phyloP scores from a whole-genome alignment of 345 rosid species.

The Gossypium raimondii region DNA sequence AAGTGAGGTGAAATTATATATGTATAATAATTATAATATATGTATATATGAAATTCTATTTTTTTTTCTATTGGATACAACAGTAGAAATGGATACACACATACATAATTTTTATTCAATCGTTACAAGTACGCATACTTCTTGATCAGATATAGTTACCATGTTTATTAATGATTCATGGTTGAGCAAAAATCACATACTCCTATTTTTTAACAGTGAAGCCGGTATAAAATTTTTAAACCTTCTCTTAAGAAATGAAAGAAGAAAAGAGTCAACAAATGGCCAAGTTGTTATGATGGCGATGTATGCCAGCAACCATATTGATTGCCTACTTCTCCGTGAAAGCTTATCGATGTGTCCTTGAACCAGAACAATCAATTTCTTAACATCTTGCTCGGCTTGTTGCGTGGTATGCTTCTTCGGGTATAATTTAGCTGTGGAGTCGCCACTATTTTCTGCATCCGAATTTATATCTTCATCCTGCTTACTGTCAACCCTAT shows the following conservation, averaged over 20 bases:
- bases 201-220: constrained; percentile 16
- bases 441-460: neutral
- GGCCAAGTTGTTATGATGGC: constrained; percentile 47
- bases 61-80: neutral
- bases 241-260: constrained; percentile 31
- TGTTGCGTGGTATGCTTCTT: constrained; percentile 14
- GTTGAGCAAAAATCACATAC: neutral
- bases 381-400: constrained; percentile 13
- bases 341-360: constrained; percentile 29
- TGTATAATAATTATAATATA: no score
- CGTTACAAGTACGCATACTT: neutral
- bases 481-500: neutral
- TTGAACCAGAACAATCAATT: constrained; percentile 17
- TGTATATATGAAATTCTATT: no score
- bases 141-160: neutral
- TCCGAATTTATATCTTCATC: constrained; percentile 12
- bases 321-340: constrained; percentile 23
- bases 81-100: neutral
- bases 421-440: neutral
- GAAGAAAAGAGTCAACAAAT: constrained; percentile 29
- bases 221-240: constrained; percentile 23
- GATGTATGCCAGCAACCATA: constrained; percentile 38
- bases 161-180: neutral
- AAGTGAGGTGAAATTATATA: no score
- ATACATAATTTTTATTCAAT: neutral